Base-by-base conservation (phyloP, 768 basidiomycete genomes). In the Leccinum ochraceum region DNA sequence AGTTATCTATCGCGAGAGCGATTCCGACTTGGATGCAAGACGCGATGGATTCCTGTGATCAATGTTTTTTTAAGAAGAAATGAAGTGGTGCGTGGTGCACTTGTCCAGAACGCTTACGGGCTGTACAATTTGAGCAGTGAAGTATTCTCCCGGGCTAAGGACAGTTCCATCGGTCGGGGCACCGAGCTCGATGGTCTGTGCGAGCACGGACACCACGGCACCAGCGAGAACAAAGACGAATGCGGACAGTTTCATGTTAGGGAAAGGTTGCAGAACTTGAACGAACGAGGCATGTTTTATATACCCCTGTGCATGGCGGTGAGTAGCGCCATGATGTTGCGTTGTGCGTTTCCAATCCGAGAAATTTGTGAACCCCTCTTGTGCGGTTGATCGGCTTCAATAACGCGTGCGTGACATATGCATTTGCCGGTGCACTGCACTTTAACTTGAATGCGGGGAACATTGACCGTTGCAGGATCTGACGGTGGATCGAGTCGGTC, bases 161-260 rank as follows among this genome's bases (percentile, higher is more conserved):
- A 67, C 53, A 6, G 60, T 36, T 14, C 73, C 71, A 3, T 65
- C n/a, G 6, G 61, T 56, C 16, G 73, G 73, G 32, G 48, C 5
- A 26, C 66, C 69, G 7, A 75, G 57, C 36, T 65, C 58, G 9
- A 74, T 75, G 1, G 72, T 74, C 63, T 75, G 71, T 7, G 66
- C 66, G 9, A 74, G 39, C 13, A 61, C 67, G 44, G 60, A 59
- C 0, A 52, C 61, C 7, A 53, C 61, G 9, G 48, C 62, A 13
- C 56, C 32, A 20, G 46, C 37, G 8, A 69, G 49, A 36, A 65
- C 22, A 54, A 44, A 32, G 28, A 61, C 37, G n/a, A 34, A 6
- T 16, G 60, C 6, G 46, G 65, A 39, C 36, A 60, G 17, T 51
- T 60, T 70, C 72, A 74, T 72, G 17, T 14, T 56, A 6, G 14